Evolutionary conservation across 192 early-diverging fungal genomes (phyloP), one percentile per base, ranked within the genome.

Genomic region (Pilobolus umbonatus): DNA sequence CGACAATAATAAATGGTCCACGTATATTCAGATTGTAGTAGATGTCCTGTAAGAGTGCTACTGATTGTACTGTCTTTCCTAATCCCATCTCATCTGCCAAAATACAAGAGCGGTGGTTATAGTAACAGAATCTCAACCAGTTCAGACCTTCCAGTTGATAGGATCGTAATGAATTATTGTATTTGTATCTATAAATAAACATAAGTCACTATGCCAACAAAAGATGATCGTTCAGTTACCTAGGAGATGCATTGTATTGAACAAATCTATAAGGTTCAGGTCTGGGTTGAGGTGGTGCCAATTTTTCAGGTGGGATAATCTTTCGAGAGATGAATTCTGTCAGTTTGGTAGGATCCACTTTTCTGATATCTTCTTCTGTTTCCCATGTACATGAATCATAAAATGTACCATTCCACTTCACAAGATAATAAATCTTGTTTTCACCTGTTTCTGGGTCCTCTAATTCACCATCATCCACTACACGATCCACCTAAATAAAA

Each of bases 61-160:
- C 88, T 1, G 88, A 88, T 65, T 93, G 90, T 3, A 82, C 82
- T 4, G 88, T 89, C 65, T 89, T 96, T 15, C 96, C 96, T n/a
- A 95, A 76, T 22, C 92, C 86, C 90, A 86, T 84, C 75, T 97
- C 94, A 64, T 97, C 94, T 0, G 94, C 96, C 57, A 97, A 71
- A 57, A 98, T 97, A 14, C 94, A 77, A 17, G 84, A 88, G 49
- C 88, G 81, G 26, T 73, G 62, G 53, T 82, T 83, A 69, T 82
- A 84, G 79, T 88, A 92, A 57, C 88, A 92, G 59, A 84, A 88
- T 49, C 86, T 35, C 7, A 92, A 68, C 90, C 90, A 92, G 63
- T 91, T 92, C 17, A 92, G 63, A 12, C 90, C 90, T 62, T 92
- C 90, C 43, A 92, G 69, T 58, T 92, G 90, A 55, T 92, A 92